phyloP scores from a whole-genome alignment of 768 basidiomycete species.

The Grammothele lineata region DNA sequence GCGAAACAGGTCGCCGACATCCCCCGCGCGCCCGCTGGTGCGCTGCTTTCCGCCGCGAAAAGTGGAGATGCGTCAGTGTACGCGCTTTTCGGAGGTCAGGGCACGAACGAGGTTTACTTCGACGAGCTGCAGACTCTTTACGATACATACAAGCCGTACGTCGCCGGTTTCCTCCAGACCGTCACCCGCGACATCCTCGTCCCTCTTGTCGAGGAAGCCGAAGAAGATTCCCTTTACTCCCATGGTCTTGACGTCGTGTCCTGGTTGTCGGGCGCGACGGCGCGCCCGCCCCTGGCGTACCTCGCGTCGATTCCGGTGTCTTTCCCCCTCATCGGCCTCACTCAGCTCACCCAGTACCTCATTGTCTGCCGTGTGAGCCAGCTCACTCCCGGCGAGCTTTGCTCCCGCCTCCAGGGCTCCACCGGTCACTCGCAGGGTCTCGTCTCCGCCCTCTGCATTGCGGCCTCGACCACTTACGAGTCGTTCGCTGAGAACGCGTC shows the following conservation, averaged over 20 bases:
- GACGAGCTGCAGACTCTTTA: slow-evolving; percentile 91
- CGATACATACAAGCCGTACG: slow-evolving; percentile 87
- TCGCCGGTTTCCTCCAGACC: slow-evolving; percentile 62
- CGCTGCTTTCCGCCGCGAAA: slow-evolving; percentile 60
- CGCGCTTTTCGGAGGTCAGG: slow-evolving; percentile 96
- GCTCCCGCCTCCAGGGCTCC: slow-evolving; percentile 71
- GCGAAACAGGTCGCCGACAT: slow-evolving; percentile 48
- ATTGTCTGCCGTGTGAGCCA: slow-evolving; percentile 71
- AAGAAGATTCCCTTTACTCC: slow-evolving; percentile 62
- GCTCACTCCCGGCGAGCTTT: slow-evolving; percentile 76
- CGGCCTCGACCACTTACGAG: slow-evolving; percentile 72
- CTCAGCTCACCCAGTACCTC: slow-evolving; percentile 92
- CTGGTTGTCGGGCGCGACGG: slow-evolving; percentile 72
- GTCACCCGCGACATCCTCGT: slow-evolving; percentile 64
- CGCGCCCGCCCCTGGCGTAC: slow-evolving; percentile 79
- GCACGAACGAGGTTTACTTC: slow-evolving; percentile 97
- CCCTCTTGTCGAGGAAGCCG: slow-evolving; percentile 61
- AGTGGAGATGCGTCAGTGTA: slow-evolving; percentile 72
- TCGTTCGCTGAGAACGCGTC: slow-evolving; percentile 70
- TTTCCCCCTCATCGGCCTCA: slow-evolving; percentile 92
- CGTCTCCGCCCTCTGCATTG: slow-evolving; percentile 86
- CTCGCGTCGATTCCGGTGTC: slow-evolving; percentile 92
- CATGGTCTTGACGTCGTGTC: slow-evolving; percentile 77
- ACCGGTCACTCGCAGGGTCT: slow-evolving; percentile 99
- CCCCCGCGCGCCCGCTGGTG: slow-evolving; percentile 57